These are phyloP conservation scores for Dalbergia cochinchinensis DNA, from an alignment of 306 rosid species.

Conservation along the genomic window DNA sequence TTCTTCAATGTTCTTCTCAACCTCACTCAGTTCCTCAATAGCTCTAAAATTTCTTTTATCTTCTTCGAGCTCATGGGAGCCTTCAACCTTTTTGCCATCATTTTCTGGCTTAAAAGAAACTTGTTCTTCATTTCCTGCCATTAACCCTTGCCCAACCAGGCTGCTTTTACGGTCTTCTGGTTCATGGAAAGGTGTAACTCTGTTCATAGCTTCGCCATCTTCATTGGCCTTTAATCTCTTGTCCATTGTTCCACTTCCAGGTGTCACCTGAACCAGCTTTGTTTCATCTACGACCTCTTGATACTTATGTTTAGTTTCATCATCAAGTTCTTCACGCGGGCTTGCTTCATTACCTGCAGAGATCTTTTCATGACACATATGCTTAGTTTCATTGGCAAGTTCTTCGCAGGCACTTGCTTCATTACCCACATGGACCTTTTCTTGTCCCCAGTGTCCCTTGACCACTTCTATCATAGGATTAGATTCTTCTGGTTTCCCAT, in stretches of 20 bases:
- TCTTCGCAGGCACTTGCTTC: slow-evolving; percentile 47
- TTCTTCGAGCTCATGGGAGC: slow-evolving; percentile 42
- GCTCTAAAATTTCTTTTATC: slow-evolving; percentile 37
- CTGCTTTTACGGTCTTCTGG: slow-evolving; percentile 53
- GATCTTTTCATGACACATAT: slow-evolving; percentile 33
- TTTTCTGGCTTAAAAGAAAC: slow-evolving; percentile 47
- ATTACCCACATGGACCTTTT: slow-evolving; percentile 35
- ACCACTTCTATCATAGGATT: slow-evolving; percentile 50
- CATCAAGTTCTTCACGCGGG: slow-evolving; percentile 43
- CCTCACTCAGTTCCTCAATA: slow-evolving; percentile 40
- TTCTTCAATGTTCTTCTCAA: slow-evolving; percentile 38
- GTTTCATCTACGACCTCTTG: slow-evolving; percentile 49
- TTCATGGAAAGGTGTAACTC: slow-evolving; percentile 42
- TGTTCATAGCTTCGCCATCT: slow-evolving; percentile 50
- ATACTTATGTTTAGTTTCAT: slow-evolving; percentile 39
- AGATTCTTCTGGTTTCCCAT: slow-evolving; percentile 54
- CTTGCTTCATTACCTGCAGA: slow-evolving; percentile 43
- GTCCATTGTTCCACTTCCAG: slow-evolving; percentile 48
- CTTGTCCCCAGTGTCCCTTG: slow-evolving; percentile 46
- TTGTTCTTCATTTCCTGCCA: slow-evolving; percentile 37
- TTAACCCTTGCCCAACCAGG: slow-evolving; percentile 42
- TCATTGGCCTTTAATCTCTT: slow-evolving; percentile 30
- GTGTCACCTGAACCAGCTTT: slow-evolving; percentile 53
- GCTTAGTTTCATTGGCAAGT: slow-evolving; percentile 41
- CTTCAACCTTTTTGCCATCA: slow-evolving; percentile 45